phyloP scores from a whole-genome alignment of 495 filamentous ascomycete species.

The Lasiosphaeriaceae sp. region DNA sequence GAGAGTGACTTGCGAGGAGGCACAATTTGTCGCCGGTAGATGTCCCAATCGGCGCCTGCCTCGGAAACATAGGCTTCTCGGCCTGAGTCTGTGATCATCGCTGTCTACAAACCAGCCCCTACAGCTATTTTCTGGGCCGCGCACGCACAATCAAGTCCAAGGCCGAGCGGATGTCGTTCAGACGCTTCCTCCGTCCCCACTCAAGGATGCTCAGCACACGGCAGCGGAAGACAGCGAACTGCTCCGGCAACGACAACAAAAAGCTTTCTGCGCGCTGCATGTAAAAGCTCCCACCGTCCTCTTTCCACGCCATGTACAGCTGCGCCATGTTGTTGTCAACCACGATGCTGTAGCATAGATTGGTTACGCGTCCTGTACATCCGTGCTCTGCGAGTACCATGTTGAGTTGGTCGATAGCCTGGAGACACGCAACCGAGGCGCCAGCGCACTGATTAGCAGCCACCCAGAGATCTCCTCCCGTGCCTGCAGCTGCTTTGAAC shows the following conservation, averaged over 20 bases:
- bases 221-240: not conserved
- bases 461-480: conserved; percentile 7
- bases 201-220: not conserved
- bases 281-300: not conserved
- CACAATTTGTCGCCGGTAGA: too few relatives aligned
- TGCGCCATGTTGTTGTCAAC: conserved; percentile 9
- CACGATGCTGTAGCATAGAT: conserved; percentile 6
- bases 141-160: conserved; percentile 1
- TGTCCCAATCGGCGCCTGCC: too few relatives aligned
- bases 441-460: conserved; percentile 10
- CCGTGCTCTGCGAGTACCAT: not conserved
- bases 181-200: not conserved
- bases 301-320: conserved; percentile 7
- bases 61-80: too few relatives aligned
- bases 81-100: too few relatives aligned
- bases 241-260: conserved; percentile 2
- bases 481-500: conserved; percentile 6
- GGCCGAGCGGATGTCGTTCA: conserved; percentile 1
- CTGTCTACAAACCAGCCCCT: too few relatives aligned
- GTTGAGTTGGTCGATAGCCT: conserved; percentile 1
- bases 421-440: not conserved
- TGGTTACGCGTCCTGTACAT: not conserved
- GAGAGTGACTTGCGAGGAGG: too few relatives aligned
- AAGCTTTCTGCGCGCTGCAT: conserved; percentile 1
- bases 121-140: too few relatives aligned